Percentiles rank a stretch among this genome's conserved stretches.
These are phyloP conservation scores for Vanilla planifolia DNA, from an alignment of 106 monocot genomes.

Conservation along the genomic window DNA sequence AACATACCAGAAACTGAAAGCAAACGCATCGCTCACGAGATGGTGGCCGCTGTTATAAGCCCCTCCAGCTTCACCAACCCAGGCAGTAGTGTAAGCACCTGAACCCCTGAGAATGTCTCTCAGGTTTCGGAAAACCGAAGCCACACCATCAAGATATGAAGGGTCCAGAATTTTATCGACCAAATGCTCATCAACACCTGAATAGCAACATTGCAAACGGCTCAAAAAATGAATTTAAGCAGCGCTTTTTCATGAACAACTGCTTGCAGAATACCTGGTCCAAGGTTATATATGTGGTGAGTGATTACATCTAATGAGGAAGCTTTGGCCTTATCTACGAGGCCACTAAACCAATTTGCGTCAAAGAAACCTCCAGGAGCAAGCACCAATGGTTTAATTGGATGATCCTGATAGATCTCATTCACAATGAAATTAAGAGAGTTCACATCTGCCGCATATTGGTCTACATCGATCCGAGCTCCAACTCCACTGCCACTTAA, in stretches of 20 bases:
- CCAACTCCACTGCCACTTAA: slow-evolving; percentile 73
- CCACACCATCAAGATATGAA: slow-evolving; percentile 57
- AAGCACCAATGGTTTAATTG: slow-evolving; percentile 50
- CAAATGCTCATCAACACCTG: slow-evolving; percentile 64
- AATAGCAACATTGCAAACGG: neutral
- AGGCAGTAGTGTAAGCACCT: slow-evolving; percentile 43
- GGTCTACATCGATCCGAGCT: slow-evolving; percentile 42
- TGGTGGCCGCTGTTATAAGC: slow-evolving; percentile 83
- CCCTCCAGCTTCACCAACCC: slow-evolving; percentile 88
- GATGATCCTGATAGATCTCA: slow-evolving; percentile 29
- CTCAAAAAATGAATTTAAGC: neutral
- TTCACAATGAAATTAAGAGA: slow-evolving; percentile 47
- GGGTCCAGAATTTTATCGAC: slow-evolving; percentile 79
- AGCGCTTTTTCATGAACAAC: neutral
- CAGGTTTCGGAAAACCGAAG: slow-evolving; percentile 48
- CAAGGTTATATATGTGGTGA: slow-evolving; percentile 94
- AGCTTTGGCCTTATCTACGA: slow-evolving; percentile 45
- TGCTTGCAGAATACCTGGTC: slow-evolving; percentile 43
- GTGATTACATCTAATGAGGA: slow-evolving; percentile 62
- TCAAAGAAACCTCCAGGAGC: slow-evolving; percentile 86
- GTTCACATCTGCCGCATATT: slow-evolving; percentile 59
- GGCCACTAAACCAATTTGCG: slow-evolving; percentile 48
- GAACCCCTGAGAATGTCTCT: slow-evolving; percentile 33
- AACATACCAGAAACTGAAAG: slow-evolving; percentile 68
- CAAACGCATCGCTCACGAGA: slow-evolving; percentile 68